A percentile compares a stretch with the other conserved stretches of the same genome.
phyloP scores from a whole-genome alignment of 176 grass and related monocot species.

The Rhynchospora pubera region DNA sequence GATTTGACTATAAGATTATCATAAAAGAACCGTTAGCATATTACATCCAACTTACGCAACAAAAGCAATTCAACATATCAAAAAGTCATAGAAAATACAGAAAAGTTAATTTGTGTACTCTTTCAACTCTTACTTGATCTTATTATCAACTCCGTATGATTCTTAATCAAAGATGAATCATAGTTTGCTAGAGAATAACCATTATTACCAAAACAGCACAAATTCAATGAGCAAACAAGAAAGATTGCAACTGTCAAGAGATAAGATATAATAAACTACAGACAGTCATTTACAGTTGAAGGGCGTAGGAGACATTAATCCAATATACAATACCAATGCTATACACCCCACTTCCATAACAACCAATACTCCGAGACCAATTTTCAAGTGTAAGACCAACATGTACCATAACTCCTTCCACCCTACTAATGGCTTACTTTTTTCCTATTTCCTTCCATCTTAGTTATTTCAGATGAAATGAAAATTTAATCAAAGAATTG shows the following conservation, averaged over 20 bases:
- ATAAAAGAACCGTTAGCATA: not conserved
- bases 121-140: not conserved
- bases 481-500: not conserved
- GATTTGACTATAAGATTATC: slow-evolving; percentile 66
- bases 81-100: not conserved
- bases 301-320: not conserved
- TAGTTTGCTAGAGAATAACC: not conserved
- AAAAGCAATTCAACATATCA: not conserved
- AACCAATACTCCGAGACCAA: not conserved
- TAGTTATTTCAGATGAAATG: not conserved
- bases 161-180: not conserved
- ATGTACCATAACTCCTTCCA: not conserved
- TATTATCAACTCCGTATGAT: not conserved
- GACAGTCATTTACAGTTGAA: not conserved
- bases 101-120: not conserved
- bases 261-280: not conserved
- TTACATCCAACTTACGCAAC: not conserved
- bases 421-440: not conserved
- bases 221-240: not conserved
- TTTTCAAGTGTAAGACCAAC: not conserved
- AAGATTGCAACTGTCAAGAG: not conserved
- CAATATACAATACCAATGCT: not conserved
- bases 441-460: not conserved
- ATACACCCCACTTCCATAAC: not conserved
- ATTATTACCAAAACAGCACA: not conserved